These are phyloP conservation scores for Cryptococcus depauperatus DNA, from an alignment of 1,284 basidiomycete species.

Conservation along the genomic window DNA sequence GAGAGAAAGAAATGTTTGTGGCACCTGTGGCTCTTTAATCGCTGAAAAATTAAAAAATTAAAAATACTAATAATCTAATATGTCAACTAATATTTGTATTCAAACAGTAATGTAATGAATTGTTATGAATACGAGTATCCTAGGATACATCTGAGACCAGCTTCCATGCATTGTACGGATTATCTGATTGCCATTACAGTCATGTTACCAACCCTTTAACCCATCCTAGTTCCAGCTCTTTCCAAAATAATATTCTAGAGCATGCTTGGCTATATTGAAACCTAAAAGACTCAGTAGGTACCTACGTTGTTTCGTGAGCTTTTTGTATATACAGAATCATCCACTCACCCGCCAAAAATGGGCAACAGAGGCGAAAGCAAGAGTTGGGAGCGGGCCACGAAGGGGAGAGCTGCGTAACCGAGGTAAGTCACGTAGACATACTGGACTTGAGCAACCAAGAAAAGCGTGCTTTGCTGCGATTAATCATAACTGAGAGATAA, in stretches of 20 bases:
- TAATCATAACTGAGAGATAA: not conserved
- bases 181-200: too few relatives aligned
- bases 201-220: not conserved
- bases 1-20: too few relatives aligned
- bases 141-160: too few relatives aligned
- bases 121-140: too few relatives aligned
- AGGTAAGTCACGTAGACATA: slow-evolving; percentile 86
- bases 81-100: too few relatives aligned
- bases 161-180: too few relatives aligned
- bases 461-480: slow-evolving; percentile 53
- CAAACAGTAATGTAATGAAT: too few relatives aligned
- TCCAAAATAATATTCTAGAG: slow-evolving; percentile 69
- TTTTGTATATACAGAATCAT: not conserved
- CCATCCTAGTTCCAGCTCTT: slow-evolving; percentile 21
- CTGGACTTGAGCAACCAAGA: slow-evolving; percentile 72
- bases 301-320: slow-evolving; percentile 4
- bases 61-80: too few relatives aligned
- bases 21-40: too few relatives aligned
- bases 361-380: slow-evolving; percentile 77
- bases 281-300: slow-evolving; percentile 80
- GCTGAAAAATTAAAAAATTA: too few relatives aligned
- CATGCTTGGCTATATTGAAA: slow-evolving; percentile 75
- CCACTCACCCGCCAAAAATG: slow-evolving; percentile 57
- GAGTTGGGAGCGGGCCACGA: slow-evolving; percentile 76
- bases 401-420: slow-evolving; percentile 79